These are phyloP conservation scores for Bidens hawaiensis DNA, from an alignment of 140 eudicot species.

Conservation along the genomic window DNA sequence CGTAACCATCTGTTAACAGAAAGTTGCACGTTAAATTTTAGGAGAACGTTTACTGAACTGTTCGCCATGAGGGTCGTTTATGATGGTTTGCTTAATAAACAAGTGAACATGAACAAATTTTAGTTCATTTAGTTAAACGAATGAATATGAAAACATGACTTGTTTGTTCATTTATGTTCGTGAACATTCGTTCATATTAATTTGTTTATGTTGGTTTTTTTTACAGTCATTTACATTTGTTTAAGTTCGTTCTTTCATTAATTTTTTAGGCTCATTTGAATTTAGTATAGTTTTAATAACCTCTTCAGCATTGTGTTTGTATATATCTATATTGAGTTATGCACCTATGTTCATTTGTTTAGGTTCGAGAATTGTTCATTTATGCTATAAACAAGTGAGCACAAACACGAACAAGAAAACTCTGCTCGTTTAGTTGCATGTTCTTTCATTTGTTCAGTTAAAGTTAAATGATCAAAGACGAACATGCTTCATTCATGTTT, in stretches of 20 bases:
- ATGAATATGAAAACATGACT: neutral
- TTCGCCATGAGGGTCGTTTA: neutral
- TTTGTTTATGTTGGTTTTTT: no score
- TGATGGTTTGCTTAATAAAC: neutral
- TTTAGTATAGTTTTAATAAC: no score
- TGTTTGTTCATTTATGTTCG: neutral
- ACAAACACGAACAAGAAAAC: no score
- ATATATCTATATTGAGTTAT: no score
- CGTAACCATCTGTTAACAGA: conserved; percentile 62
- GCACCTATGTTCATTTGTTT: neutral
- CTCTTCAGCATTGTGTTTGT: no score
- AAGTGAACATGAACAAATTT: neutral
- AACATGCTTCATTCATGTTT: neutral
- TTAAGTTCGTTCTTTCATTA: no score
- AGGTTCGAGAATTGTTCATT: neutral
- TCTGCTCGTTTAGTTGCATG: neutral
- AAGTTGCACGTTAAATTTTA: neutral
- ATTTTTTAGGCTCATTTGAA: no score
- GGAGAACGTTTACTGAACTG: neutral
- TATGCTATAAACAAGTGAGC: no score
- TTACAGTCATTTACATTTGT: no score
- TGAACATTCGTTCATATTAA: no score
- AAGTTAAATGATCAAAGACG: neutral
- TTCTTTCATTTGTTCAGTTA: neutral
- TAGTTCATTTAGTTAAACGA: neutral